Evolutionary conservation across 805 yeast genomes (phyloP).

Genomic region (Metschnikowia picachoensis): DNA sequence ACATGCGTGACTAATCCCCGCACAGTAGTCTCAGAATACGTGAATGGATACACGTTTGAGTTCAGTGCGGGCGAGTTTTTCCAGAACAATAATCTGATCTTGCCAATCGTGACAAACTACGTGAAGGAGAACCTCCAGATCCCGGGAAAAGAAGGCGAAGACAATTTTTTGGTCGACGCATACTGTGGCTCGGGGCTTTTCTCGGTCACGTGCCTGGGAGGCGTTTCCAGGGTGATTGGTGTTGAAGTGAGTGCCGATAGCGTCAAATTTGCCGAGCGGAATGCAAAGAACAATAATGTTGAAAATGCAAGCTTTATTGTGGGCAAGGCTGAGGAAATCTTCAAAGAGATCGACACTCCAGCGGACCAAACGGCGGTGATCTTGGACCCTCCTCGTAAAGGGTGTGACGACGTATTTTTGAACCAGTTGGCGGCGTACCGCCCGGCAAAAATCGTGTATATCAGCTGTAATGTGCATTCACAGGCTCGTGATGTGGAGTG

Average conservation of each 20-base stretch:
- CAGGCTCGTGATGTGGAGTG: conserved; percentile 93
- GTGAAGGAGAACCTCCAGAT: conserved; percentile 65
- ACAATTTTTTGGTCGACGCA: conserved; percentile 79
- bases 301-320: conserved; percentile 78
- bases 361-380: conserved; percentile 78
- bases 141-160: conserved; percentile 29
- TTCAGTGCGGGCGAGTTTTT: conserved; percentile 95
- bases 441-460: conserved; percentile 88
- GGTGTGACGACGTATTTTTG: conserved; percentile 86
- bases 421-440: conserved; percentile 78
- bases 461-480: conserved; percentile 95
- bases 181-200: conserved; percentile 96
- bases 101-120: conserved; percentile 77
- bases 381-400: conserved; percentile 96
- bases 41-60: conserved; percentile 72
- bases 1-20: conserved; percentile 78
- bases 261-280: conserved; percentile 78
- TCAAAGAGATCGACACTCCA: conserved; percentile 74
- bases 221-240: conserved; percentile 84
- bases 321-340: conserved; percentile 90
- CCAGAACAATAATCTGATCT: conserved; percentile 86
- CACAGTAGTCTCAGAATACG: conserved; percentile 73
- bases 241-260: conserved; percentile 93
- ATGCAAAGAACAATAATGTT: conserved; percentile 73
- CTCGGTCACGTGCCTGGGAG: conserved; percentile 76